These are phyloP conservation scores for Elsinoe arachidis DNA, from an alignment of 2,329 filamentous ascomycete species.

Conservation along the genomic window DNA sequence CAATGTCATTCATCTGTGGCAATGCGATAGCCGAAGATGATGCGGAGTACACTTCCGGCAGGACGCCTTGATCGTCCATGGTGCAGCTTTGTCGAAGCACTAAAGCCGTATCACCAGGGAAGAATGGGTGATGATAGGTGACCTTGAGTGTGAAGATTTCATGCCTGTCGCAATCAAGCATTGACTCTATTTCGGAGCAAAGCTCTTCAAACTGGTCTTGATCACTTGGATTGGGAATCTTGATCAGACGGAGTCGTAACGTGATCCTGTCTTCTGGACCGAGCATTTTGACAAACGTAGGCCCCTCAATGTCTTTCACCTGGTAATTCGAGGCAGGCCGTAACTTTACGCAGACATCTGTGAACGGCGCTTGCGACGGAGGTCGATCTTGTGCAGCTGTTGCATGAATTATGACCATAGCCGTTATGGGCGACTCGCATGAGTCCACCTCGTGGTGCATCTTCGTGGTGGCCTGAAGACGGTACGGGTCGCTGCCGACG, in stretches of 20 bases:
- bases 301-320: too few species aligned
- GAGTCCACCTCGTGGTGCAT: not conserved
- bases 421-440: not conserved
- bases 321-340: too few species aligned
- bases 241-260: not conserved
- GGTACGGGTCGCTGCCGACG: not conserved
- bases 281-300: not conserved
- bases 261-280: not conserved
- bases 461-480: not conserved
- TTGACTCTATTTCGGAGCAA: slow-evolving; percentile 4
- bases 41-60: too few species aligned
- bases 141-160: slow-evolving; percentile 5
- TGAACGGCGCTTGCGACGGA: too few species aligned
- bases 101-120: not conserved
- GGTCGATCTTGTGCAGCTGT: not conserved
- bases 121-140: not conserved
- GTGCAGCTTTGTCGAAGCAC: slow-evolving; percentile 18
- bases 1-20: too few species aligned
- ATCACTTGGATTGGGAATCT: not conserved
- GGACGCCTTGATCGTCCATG: not conserved
- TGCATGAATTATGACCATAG: not conserved
- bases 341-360: too few species aligned
- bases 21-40: too few species aligned
- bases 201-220: not conserved
- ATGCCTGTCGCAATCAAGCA: slow-evolving; percentile 16